Evolutionary conservation across 176 grass and related monocot species (phyloP).

Genomic region (Juncus effusus): DNA sequence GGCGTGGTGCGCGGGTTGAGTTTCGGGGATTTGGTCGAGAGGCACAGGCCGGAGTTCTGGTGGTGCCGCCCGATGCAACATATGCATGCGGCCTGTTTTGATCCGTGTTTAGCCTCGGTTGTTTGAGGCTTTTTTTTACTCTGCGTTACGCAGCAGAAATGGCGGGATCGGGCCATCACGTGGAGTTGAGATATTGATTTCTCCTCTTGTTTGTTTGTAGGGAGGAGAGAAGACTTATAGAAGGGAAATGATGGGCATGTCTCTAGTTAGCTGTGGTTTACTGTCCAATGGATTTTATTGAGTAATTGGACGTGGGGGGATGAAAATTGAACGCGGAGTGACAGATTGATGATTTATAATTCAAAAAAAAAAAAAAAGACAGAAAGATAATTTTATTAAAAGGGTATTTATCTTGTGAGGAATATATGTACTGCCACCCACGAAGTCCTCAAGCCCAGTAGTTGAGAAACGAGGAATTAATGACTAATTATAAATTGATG

Average conservation of each 20-base stretch:
- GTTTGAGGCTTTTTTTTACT: conserved; percentile 21
- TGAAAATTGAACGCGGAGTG: conserved; percentile 23
- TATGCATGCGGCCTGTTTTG: conserved; percentile 57
- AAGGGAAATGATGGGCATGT: conserved; percentile 10
- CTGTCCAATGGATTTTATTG: conserved; percentile 20
- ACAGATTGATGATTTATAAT: neutral
- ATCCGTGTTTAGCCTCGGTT: neutral
- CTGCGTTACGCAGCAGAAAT: conserved; percentile 48
- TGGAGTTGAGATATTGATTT: neutral
- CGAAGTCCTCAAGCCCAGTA: conserved; percentile 27
- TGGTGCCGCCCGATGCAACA: conserved; percentile 66
- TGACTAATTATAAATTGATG: too few relatives aligned
- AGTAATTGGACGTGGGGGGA: conserved; percentile 38
- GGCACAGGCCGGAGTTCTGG: conserved; percentile 13
- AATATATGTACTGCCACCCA: conserved; percentile 15
- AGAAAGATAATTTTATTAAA: neutral
- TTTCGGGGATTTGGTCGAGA: conserved; percentile 20
- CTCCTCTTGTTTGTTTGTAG: neutral
- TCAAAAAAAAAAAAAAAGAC: conserved; percentile 3
- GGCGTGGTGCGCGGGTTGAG: conserved; percentile 35
- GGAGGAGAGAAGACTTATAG: conserved; percentile 34
- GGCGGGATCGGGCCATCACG: conserved; percentile 32
- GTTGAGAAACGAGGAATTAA: too few relatives aligned
- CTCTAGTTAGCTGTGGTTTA: conserved; percentile 37
- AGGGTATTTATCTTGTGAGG: too few relatives aligned